Evolutionary conservation across 2,329 filamentous ascomycete genomes (phyloP).

Genomic region (Fusarium nygamai): DNA sequence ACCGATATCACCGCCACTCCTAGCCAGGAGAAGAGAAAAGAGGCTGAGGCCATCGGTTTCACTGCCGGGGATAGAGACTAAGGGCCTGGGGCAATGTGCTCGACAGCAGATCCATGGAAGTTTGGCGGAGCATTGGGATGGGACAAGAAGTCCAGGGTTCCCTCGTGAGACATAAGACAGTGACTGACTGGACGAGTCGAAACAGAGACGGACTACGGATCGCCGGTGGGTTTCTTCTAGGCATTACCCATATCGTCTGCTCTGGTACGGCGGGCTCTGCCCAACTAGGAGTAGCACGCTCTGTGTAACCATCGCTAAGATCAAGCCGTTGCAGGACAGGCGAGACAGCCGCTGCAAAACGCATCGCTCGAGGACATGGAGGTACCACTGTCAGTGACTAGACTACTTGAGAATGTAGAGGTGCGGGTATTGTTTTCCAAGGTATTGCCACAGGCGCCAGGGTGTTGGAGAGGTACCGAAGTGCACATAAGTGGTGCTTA

Average conservation of each 20-base stretch:
- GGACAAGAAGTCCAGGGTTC: slow-evolving; percentile 14
- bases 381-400: neutral
- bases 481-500: slow-evolving; percentile 8
- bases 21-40: neutral
- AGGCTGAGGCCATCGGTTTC: slow-evolving; percentile 16
- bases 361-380: neutral
- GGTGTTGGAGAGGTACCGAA: neutral
- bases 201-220: slow-evolving; percentile 20
- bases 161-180: neutral
- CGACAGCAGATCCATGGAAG: slow-evolving; percentile 10
- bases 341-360: slow-evolving; percentile 31
- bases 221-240: slow-evolving; percentile 26
- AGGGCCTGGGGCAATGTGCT: neutral
- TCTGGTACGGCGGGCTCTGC: slow-evolving; percentile 24
- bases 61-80: slow-evolving; percentile 1
- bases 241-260: slow-evolving; percentile 18
- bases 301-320: slow-evolving; percentile 37
- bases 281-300: slow-evolving; percentile 38
- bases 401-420: neutral
- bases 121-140: slow-evolving; percentile 14
- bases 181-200: neutral
- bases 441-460: neutral
- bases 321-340: slow-evolving; percentile 10
- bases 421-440: slow-evolving; percentile 26
- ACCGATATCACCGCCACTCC: slow-evolving; percentile 21